phyloP scores from a whole-genome alignment of 805 yeast genomes.

The Pichia heedii region DNA sequence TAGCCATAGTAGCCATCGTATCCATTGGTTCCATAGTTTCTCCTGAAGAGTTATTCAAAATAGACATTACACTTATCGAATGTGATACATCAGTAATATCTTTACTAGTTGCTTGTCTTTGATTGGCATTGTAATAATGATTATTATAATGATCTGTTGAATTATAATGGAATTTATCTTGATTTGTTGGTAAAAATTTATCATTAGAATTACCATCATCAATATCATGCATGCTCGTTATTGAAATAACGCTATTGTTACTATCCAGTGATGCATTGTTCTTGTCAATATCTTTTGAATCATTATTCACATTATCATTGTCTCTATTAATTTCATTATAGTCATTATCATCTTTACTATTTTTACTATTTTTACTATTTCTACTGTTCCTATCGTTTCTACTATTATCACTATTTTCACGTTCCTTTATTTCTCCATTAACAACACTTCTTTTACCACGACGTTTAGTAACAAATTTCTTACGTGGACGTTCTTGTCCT shows the following conservation, averaged over 20 bases:
- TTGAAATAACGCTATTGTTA: not conserved
- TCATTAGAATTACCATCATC: not conserved
- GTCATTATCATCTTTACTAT: not conserved
- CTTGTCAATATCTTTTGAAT: not conserved
- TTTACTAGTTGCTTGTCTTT: not conserved
- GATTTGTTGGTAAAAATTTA: not conserved
- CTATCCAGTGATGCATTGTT: not conserved
- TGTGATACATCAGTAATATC: constrained; percentile 11
- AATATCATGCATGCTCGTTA: not conserved
- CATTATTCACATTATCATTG: not conserved
- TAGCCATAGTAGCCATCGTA: not conserved
- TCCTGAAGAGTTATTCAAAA: not conserved
- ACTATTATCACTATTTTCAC: not conserved
- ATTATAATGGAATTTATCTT: not conserved
- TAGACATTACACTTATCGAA: constrained; percentile 11
- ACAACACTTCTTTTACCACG: constrained; percentile 7
- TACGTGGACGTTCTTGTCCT: constrained; percentile 8
- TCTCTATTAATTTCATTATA: not conserved
- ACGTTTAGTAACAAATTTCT: constrained; percentile 10
- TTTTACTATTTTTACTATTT: not conserved
- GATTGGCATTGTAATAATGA: not conserved
- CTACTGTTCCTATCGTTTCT: not conserved
- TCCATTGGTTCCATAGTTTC: not conserved
- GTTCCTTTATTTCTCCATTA: not conserved
- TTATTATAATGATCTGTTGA: not conserved